These are phyloP conservation scores for Candida pseudocylindracea DNA, from an alignment of 1,139 yeast genomes.

Conservation along the genomic window DNA sequence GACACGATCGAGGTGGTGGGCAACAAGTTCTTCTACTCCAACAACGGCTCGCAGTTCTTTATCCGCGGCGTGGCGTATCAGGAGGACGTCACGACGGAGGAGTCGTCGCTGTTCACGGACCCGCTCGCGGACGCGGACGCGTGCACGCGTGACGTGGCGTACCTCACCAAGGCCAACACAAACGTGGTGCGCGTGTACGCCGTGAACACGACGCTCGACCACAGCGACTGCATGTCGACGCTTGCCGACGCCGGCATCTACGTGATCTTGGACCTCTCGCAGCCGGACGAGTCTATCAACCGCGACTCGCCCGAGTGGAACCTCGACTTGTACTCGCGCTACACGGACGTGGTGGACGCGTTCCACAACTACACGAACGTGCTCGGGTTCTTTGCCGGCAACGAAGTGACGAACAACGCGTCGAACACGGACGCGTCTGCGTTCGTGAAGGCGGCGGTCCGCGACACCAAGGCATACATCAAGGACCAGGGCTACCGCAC, in stretches of 20 bases:
- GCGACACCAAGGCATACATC: constrained; percentile 66
- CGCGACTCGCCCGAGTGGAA: constrained; percentile 5
- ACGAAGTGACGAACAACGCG: constrained; percentile 5
- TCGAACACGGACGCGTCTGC: constrained; percentile 49
- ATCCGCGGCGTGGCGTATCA: constrained; percentile 67
- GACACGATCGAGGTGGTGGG: constrained; percentile 39
- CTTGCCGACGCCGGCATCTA: constrained; percentile 72
- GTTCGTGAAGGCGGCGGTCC: constrained; percentile 73
- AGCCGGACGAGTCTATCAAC: constrained; percentile 5
- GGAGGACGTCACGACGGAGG: constrained; percentile 31
- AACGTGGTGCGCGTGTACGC: constrained; percentile 38
- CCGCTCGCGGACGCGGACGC: constrained; percentile 10
- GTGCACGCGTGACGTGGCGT: constrained; percentile 14
- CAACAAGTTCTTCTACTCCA: constrained; percentile 57
- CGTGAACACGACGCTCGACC: constrained; percentile 56
- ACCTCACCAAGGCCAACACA: constrained; percentile 28
- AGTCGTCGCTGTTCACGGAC: constrained; percentile 3
- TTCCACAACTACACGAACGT: constrained; percentile 5
- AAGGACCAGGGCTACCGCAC: constrained; percentile 34
- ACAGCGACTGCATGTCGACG: constrained; percentile 73
- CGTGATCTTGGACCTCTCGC: constrained; percentile 5
- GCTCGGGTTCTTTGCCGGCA: constrained; percentile 6
- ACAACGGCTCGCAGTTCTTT: constrained; percentile 65
- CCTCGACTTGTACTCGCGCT: constrained; percentile 5
- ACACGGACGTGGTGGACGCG: constrained; percentile 5